phyloP scores from a whole-genome alignment of 2,329 filamentous ascomycete genomes.

The Sarocladium brachiariae region DNA sequence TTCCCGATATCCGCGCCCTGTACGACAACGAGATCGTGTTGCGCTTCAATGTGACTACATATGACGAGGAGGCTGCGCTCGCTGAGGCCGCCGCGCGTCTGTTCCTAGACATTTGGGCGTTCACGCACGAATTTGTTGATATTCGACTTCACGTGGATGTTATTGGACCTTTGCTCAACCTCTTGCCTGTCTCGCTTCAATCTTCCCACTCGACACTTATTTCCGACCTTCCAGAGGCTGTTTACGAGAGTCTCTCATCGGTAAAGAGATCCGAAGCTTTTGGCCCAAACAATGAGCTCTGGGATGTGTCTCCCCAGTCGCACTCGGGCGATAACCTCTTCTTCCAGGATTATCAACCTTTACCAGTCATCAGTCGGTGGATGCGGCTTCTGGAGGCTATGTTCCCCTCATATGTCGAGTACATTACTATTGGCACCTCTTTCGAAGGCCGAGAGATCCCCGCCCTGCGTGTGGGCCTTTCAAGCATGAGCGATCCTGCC shows the following conservation, averaged over 20 bases:
- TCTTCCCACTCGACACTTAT: slow-evolving; percentile 69
- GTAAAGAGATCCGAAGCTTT: slow-evolving; percentile 9
- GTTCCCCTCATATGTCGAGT: slow-evolving; percentile 73
- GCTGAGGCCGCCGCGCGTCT: slow-evolving; percentile 67
- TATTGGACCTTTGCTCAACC: slow-evolving; percentile 67
- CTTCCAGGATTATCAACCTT: slow-evolving; percentile 86
- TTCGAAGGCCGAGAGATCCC: slow-evolving; percentile 83
- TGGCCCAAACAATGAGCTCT: background rate
- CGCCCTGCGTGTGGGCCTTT: slow-evolving; percentile 66
- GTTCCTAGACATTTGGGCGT: slow-evolving; percentile 87
- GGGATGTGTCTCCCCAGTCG: slow-evolving; percentile 16
- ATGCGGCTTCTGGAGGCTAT: slow-evolving; percentile 84
- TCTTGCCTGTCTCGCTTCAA: slow-evolving; percentile 70
- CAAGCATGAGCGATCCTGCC: slow-evolving; percentile 20
- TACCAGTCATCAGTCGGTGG: slow-evolving; percentile 80
- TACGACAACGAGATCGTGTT: slow-evolving; percentile 84
- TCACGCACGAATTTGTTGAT: slow-evolving; percentile 75
- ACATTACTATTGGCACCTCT: slow-evolving; percentile 72
- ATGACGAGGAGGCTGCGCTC: slow-evolving; percentile 62
- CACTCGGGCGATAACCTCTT: slow-evolving; percentile 64
- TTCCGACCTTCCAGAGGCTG: slow-evolving; percentile 68
- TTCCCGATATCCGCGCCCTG: slow-evolving; percentile 30
- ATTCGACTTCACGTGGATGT: slow-evolving; percentile 71
- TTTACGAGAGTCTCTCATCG: slow-evolving; percentile 48
- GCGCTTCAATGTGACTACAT: slow-evolving; percentile 71